Percentiles rank a stretch among this genome's conserved stretches.
Conservation (phyloP, 768 basidiomycete species). For the Ephemerocybe angulata region DNA sequence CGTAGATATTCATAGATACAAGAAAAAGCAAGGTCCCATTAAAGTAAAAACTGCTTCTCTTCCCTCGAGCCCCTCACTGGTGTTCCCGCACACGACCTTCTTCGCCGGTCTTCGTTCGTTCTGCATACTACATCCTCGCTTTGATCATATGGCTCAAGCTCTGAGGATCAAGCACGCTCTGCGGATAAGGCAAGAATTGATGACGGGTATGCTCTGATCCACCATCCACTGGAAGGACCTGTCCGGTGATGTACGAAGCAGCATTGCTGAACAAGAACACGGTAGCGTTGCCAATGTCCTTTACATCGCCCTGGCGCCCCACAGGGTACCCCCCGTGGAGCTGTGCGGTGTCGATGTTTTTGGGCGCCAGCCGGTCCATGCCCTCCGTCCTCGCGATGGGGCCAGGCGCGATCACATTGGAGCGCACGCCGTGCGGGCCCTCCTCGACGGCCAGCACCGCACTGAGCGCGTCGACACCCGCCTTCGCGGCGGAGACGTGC, state of each 20-base stretch:
- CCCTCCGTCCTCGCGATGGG: slow-evolving; percentile 81
- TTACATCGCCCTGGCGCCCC: slow-evolving; percentile 54
- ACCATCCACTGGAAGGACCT: slow-evolving; percentile 71
- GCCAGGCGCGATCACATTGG: slow-evolving; percentile 83
- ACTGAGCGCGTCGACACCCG: slow-evolving; percentile 87
- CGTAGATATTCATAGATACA: no score
- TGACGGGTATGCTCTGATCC: slow-evolving; percentile 52
- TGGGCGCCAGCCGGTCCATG: slow-evolving; percentile 50
- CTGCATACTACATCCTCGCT: slow-evolving; percentile 36
- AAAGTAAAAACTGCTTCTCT: background rate
- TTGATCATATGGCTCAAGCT: slow-evolving; percentile 50
- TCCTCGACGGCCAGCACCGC: slow-evolving; percentile 88
- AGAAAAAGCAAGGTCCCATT: no score
- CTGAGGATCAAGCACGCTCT: slow-evolving; percentile 57
- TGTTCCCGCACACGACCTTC: no score
- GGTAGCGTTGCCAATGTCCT: slow-evolving; percentile 67
- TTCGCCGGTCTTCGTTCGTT: background rate
- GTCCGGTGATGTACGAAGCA: slow-evolving; percentile 72
- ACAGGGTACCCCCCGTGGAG: slow-evolving; percentile 18
- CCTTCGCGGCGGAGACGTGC: slow-evolving; percentile 94
- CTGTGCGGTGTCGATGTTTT: slow-evolving; percentile 19
- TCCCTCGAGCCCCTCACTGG: no score
- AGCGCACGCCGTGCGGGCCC: slow-evolving; percentile 90
- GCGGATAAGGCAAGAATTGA: slow-evolving; percentile 56
- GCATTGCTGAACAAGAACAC: slow-evolving; percentile 83